These are phyloP conservation scores for Tetrapisispora taiwanensis DNA, from an alignment of 805 yeast species.

Conservation along the genomic window DNA sequence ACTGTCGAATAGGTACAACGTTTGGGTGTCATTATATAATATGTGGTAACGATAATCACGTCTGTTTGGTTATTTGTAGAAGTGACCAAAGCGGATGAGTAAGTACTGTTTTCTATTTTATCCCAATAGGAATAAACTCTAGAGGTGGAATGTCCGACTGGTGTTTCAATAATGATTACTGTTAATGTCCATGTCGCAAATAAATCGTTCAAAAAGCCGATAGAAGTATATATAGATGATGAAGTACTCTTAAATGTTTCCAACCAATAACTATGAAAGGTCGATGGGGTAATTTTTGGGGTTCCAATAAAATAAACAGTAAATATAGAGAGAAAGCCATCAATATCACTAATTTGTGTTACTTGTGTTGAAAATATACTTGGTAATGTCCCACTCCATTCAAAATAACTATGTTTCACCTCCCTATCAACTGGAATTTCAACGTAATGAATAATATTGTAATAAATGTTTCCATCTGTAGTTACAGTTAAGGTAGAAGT, in stretches of 20 bases:
- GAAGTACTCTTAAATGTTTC: neutral
- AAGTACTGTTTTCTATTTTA: neutral
- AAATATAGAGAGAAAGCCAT: neutral
- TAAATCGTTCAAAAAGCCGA: neutral
- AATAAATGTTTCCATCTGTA: neutral
- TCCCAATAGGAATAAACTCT: neutral
- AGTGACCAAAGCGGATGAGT: neutral
- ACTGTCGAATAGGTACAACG: neutral
- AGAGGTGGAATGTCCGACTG: neutral
- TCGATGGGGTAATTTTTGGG: neutral
- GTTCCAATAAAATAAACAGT: slow-evolving; percentile 1
- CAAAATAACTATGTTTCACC: no score
- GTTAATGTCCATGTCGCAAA: slow-evolving; percentile 1
- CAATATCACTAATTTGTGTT: no score
- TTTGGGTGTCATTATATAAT: neutral
- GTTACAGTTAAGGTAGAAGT: neutral
- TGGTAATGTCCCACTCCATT: no score
- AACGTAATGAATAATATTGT: neutral
- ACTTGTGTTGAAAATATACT: neutral
- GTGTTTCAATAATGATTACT: neutral
- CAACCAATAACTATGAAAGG: neutral
- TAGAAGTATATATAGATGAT: neutral
- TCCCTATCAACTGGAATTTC: no score
- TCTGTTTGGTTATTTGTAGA: neutral
- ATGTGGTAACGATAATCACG: neutral